A percentile compares a stretch with the other conserved stretches of the same genome.
Evolutionary conservation across 352 stramenopile species (phyloP).

Genomic region (Globisporangium mamillatum): DNA sequence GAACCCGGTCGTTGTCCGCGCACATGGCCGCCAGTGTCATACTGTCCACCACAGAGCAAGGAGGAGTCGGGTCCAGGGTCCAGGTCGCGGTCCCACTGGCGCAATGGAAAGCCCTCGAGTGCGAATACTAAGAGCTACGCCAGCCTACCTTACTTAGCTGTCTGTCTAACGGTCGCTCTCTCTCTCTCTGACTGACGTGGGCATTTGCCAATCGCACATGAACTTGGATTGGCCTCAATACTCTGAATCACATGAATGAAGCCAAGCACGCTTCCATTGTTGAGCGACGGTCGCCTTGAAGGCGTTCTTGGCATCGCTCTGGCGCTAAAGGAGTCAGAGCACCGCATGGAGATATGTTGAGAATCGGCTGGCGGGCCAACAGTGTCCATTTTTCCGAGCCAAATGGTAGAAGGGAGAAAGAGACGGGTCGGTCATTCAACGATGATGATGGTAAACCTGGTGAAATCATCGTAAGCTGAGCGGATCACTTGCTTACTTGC

Average conservation of each 20-base stretch:
- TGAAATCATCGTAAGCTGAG: neutral
- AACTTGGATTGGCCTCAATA: neutral
- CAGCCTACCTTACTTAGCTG: neutral
- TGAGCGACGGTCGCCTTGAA: neutral
- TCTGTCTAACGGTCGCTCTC: constrained; percentile 7
- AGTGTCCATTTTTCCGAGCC: constrained; percentile 13
- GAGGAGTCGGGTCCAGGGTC: constrained; percentile 2
- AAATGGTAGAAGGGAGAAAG: neutral
- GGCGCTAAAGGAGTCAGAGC: constrained; percentile 8
- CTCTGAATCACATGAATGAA: neutral
- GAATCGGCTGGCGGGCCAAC: neutral
- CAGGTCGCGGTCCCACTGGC: neutral
- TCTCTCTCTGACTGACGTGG: neutral
- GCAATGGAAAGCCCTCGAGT: neutral
- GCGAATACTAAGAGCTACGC: neutral
- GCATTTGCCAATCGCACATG: neutral
- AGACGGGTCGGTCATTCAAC: neutral
- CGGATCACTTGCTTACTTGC: neutral
- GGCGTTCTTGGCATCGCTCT: neutral
- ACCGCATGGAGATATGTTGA: constrained; percentile 13
- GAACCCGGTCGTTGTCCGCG: neutral
- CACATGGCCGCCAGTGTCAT: constrained; percentile 12
- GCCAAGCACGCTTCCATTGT: neutral
- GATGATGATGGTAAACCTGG: neutral
- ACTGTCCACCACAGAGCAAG: constrained; percentile 3